Conservation (phyloP, 768 basidiomycete species). For the Termitomyces sp. region DNA sequence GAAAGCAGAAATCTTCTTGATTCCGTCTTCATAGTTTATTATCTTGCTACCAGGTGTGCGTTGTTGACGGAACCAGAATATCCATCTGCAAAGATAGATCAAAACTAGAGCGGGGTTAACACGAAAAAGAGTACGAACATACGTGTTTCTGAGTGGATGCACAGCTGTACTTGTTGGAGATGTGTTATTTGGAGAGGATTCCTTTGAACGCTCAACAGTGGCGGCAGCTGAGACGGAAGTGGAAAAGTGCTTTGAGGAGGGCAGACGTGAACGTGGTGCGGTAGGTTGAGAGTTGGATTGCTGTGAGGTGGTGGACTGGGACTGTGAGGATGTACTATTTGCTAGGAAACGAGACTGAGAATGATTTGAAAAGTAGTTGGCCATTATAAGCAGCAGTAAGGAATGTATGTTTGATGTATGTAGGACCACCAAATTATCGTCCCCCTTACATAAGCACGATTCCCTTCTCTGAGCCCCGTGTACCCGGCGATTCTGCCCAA, state of each 20-base stretch:
- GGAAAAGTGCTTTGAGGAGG: conserved; percentile 74
- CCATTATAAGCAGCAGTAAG: conserved; percentile 38
- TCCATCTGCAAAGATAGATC: conserved; percentile 57
- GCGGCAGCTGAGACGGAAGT: conserved; percentile 46
- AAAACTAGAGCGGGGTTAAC: conserved; percentile 19
- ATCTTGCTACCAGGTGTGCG: conserved; percentile 88
- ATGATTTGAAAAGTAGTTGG: conserved; percentile 83
- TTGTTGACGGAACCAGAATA: conserved; percentile 92
- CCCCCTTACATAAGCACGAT: conserved; percentile 16
- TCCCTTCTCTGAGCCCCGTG: neutral
- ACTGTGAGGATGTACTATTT: conserved; percentile 34
- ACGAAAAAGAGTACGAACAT: conserved; percentile 59
- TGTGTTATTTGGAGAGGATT: conserved; percentile 34
- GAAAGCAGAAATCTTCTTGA: conserved; percentile 89
- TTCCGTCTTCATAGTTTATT: conserved; percentile 90
- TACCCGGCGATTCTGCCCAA: conserved; percentile 24
- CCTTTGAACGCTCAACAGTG: conserved; percentile 46
- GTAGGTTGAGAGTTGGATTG: conserved; percentile 22
- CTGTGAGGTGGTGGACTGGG: conserved; percentile 23
- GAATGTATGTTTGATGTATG: too few relatives aligned
- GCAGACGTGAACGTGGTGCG: conserved; percentile 42
- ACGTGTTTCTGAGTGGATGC: conserved; percentile 85
- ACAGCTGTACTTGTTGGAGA: conserved; percentile 41
- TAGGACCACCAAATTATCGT: conserved; percentile 10
- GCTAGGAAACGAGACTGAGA: conserved; percentile 71